These are phyloP conservation scores for Aspergillus luchuensis DNA, from an alignment of 2,329 filamentous ascomycete species.

Conservation along the genomic window DNA sequence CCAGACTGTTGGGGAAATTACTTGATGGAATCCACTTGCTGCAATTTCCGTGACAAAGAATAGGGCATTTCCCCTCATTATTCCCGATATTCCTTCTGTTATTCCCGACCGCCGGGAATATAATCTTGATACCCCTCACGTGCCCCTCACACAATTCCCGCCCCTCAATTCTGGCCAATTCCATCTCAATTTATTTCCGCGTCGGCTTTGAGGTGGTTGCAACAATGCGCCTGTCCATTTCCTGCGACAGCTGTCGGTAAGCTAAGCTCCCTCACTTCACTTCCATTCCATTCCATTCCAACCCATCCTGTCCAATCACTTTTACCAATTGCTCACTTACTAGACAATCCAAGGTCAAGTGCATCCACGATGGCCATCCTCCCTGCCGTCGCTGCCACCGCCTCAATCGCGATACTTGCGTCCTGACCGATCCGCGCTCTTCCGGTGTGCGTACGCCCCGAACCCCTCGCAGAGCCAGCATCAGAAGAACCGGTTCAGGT, in stretches of 20 bases:
- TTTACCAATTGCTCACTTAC: neutral
- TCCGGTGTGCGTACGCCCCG: constrained; percentile 16
- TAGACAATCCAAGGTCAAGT: constrained; percentile 42
- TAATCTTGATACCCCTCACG: neutral
- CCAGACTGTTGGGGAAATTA: neutral
- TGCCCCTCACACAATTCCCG: neutral
- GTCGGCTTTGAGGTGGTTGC: no score
- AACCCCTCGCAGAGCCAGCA: neutral
- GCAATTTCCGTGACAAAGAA: neutral
- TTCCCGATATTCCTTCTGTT: neutral
- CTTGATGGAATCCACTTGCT: constrained; percentile 1
- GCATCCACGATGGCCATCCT: constrained; percentile 36
- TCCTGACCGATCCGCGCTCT: constrained; percentile 34
- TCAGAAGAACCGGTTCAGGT: no score
- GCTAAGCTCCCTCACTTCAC: constrained; percentile 12
- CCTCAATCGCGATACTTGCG: constrained; percentile 26
- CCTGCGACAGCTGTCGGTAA: constrained; percentile 39
- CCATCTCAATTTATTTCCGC: neutral
- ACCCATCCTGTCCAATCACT: neutral
- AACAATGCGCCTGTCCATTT: constrained; percentile 39
- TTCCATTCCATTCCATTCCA: neutral
- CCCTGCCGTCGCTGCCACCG: constrained; percentile 38
- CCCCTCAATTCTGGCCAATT: neutral
- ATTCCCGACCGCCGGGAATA: neutral
- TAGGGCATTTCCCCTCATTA: neutral